Conservation (phyloP, 345 rosid species). For the Alliaria petiolata region DNA sequence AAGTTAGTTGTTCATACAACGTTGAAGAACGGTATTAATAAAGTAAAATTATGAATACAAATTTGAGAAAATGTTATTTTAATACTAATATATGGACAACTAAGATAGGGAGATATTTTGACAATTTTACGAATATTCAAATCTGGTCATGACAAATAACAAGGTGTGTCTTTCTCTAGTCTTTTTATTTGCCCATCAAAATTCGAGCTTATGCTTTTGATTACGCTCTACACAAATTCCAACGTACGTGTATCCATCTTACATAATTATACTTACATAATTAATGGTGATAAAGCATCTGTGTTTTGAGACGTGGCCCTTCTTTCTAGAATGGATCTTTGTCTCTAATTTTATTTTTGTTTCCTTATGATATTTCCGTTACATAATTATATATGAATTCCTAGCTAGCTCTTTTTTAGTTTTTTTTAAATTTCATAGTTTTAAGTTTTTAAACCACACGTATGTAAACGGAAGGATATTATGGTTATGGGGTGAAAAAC, state of each 20-base stretch:
- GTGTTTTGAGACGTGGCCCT: slow-evolving; percentile 32
- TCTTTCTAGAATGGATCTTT: slow-evolving; percentile 33
- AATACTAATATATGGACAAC: not conserved
- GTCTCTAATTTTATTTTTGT: slow-evolving; percentile 6
- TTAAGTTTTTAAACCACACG: not conserved
- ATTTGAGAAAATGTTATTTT: not conserved
- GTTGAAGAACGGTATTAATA: not conserved
- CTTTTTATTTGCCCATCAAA: slow-evolving; percentile 24
- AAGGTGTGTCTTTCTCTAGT: slow-evolving; percentile 35
- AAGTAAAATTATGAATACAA: not conserved
- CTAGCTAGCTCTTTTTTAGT: not conserved
- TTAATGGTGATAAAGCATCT: slow-evolving; percentile 27
- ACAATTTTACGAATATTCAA: slow-evolving; percentile 10
- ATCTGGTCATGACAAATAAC: slow-evolving; percentile 14
- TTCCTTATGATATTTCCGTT: not conserved
- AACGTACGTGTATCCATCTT: slow-evolving; percentile 20
- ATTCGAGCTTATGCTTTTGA: slow-evolving; percentile 37
- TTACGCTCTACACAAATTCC: slow-evolving; percentile 27
- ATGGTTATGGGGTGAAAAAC: not conserved
- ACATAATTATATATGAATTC: slow-evolving; percentile 2
- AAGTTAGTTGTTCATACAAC: not conserved
- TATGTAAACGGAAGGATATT: not conserved
- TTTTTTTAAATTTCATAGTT: not conserved
- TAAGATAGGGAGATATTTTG: slow-evolving; percentile 8
- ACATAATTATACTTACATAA: slow-evolving; percentile 15